Evolutionary conservation across 805 yeast species (phyloP), one percentile per base, ranked within the genome.

Genomic region (Metschnikowia sp.): DNA sequence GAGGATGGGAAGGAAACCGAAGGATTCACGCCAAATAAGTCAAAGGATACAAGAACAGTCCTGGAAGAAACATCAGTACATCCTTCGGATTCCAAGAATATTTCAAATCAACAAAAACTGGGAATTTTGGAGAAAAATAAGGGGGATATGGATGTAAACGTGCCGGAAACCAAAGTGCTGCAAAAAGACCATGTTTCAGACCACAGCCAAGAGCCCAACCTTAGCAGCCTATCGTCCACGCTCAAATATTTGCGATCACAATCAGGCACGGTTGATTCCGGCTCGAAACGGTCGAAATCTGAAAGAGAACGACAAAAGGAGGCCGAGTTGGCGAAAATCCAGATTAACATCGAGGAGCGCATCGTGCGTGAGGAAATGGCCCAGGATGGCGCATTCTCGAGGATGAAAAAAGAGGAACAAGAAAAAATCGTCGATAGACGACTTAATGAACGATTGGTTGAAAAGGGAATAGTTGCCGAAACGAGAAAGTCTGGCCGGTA

Each of bases 261-360:
- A 13, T 7, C 41, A 18, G 29, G 19, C 12, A 19, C 29, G n/a
- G 30, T 40, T 36, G 33, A 19, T 8, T 8, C 46, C 33, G 22
- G 28, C 12, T n/a, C 45, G 49, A 8, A 29, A n/a, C 29, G 36
- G 26, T 10, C 51, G 11, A 52, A 47, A 15, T 26, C 36, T 18
- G 53, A 60, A 38, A 56, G 62, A 36, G 59, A 62, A 33, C 59
- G 63, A 2, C 52, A 59, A 12, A 61, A 58, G 48, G 55, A 63
- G 33, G 60, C 70, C 2, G 73, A 70, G 45, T 40, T 65, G 36
- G 52, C 63, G 18, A 60, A 62, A 42, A 51, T 68, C 22, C 61
- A 59, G 42, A 59, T 63, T 30, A 54, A 58, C 11, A 66, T 66
- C 13, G 75, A 69, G 49, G 71, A 69, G 42, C 52, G 75, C 11